phyloP scores from a whole-genome alignment of 2,329 filamentous ascomycete species.

The Erysiphe pulchra region DNA sequence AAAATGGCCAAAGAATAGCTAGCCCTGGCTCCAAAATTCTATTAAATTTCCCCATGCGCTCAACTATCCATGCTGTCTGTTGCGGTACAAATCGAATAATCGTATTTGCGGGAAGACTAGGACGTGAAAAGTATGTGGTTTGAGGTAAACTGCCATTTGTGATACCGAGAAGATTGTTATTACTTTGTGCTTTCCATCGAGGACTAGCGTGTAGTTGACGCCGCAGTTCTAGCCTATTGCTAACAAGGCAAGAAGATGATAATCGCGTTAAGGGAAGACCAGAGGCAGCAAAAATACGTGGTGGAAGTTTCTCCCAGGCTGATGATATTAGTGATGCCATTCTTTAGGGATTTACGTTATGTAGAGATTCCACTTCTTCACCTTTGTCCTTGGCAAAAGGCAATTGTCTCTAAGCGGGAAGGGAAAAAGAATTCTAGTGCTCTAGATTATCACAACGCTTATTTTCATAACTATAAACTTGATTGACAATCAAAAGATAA shows the following conservation, averaged over 20 bases:
- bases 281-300: too few relatives aligned
- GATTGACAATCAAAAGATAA: too few relatives aligned
- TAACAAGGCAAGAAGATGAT: neutral
- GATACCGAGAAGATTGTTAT: neutral
- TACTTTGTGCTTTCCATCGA: neutral
- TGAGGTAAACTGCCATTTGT: constrained; percentile 18
- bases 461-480: too few relatives aligned
- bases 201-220: neutral
- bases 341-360: too few relatives aligned
- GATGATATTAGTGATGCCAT: too few relatives aligned
- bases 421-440: too few relatives aligned
- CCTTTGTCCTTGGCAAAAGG: too few relatives aligned
- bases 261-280: neutral
- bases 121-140: constrained; percentile 57
- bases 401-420: too few relatives aligned
- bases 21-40: constrained; percentile 80
- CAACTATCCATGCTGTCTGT: constrained; percentile 97
- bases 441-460: too few relatives aligned
- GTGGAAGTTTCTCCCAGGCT: too few relatives aligned
- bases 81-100: constrained; percentile 94
- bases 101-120: constrained; percentile 68
- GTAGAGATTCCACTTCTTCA: too few relatives aligned
- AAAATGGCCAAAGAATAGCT: constrained; percentile 64
- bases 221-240: neutral
- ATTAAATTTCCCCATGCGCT: constrained; percentile 97